Evolutionary conservation across 1,139 yeast species (phyloP), one percentile per base, ranked within the genome.

Genomic region (Debaryomyces fabryi): DNA sequence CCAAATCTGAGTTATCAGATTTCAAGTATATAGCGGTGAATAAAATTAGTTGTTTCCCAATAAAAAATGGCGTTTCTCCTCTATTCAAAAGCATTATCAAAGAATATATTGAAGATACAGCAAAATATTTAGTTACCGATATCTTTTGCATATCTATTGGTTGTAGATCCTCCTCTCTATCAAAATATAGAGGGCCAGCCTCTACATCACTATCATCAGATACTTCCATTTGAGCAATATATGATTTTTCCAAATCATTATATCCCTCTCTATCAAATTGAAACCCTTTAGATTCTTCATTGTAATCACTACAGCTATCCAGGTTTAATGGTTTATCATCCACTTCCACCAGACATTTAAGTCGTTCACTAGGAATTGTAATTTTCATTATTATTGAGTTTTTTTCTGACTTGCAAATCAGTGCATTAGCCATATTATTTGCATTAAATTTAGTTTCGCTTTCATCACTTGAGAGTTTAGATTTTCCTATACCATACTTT

Each of bases 191-290:
- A 1, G 48, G 50, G 10, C 47, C 51, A 16, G 54, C 46, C 39
- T 64, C 69, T 10, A 56, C 52, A 35, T 62, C 71, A 42, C 68
- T 72, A 42, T 66, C 72, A 45, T 73, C 78, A 2, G 78, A 72
- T 15, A 58, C 63, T 42, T 65, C 67, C 64, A 72, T 68, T 44
- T 63, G 67, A 2, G 45, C 34, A 18, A 62, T 49, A 44, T 53
- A 54, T 21, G 54, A 48, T 20, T 40, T 44, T 9, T 52, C 44
- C n/a, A 27, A n/a, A 9, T 40, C 46, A 7, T 45, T 41, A 16
- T 45, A 52, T 10, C 43, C n/a, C 6, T 30, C 27, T 4, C 30
- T 18, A 12, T 20, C 20, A 32, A 8, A 10, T 21, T 24, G 27
- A 35, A 5, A 20, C 12, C n/a, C 3, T 12, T 9, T 20, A 10